A percentile compares a stretch with the other conserved stretches of the same genome.
phyloP scores from a whole-genome alignment of 2,329 filamentous ascomycete genomes.

The Curvularia spicifera region DNA sequence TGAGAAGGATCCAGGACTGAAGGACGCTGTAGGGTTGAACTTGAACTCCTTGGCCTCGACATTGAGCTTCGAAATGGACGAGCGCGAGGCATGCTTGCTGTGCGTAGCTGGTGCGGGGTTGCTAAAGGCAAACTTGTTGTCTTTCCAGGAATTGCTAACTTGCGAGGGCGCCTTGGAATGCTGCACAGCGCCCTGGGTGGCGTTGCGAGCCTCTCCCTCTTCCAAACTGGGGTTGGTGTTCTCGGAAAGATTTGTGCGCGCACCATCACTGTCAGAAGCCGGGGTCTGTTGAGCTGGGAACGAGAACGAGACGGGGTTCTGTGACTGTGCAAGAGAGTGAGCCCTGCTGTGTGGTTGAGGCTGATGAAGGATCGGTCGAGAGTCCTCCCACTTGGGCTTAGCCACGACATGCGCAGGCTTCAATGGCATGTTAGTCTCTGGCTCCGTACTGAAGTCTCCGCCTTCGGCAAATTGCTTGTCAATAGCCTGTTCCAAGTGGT shows the following conservation, averaged over 20 bases:
- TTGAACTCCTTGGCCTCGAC: constrained; percentile 88
- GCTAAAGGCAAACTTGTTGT: constrained; percentile 44
- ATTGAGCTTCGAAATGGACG: constrained; percentile 80
- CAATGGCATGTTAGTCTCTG: constrained; percentile 38
- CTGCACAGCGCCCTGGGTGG: constrained; percentile 34
- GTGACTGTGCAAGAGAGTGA: constrained; percentile 72
- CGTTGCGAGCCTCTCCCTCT: constrained; percentile 37
- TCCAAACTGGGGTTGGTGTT: constrained; percentile 50
- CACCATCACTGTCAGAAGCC: constrained; percentile 50
- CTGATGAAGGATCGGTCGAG: constrained; percentile 65
- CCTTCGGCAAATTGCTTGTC: constrained; percentile 80
- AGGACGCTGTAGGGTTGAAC: constrained; percentile 66
- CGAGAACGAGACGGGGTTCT: constrained; percentile 48
- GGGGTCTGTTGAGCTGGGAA: constrained; percentile 42
- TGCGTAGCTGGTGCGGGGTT: constrained; percentile 44
- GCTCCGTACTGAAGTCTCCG: constrained; percentile 68
- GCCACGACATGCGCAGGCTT: constrained; percentile 36
- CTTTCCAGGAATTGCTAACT: constrained; percentile 47
- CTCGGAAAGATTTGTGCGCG: constrained; percentile 49
- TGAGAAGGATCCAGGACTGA: constrained; percentile 55
- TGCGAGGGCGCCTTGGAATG: constrained; percentile 49
- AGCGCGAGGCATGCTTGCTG: constrained; percentile 69
- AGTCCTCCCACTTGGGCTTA: constrained; percentile 44
- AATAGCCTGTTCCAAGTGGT: constrained; percentile 80
- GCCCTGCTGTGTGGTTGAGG: constrained; percentile 76